These are phyloP conservation scores for Aphanomyces euteiches DNA, from an alignment of 352 stramenopile species.

Conservation along the genomic window DNA sequence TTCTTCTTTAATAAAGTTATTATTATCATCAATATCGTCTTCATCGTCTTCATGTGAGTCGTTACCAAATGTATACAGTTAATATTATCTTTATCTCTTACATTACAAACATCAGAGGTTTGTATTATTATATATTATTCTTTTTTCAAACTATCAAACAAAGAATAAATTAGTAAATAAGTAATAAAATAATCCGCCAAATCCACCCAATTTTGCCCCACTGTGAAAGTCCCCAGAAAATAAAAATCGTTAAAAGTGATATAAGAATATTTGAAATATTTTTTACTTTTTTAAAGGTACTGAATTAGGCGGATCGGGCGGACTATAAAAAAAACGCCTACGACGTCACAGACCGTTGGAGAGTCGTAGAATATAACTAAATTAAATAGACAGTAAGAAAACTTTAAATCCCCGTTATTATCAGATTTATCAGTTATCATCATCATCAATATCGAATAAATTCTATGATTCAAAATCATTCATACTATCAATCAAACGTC, in stretches of 20 bases:
- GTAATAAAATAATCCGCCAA: slow-evolving; percentile 5
- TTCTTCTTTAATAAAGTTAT: background rate
- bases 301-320: background rate
- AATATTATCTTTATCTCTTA: slow-evolving; percentile 9
- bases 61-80: slow-evolving; percentile 7
- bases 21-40: slow-evolving; percentile 2
- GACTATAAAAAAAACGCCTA: background rate
- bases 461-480: slow-evolving; percentile 3
- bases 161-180: background rate
- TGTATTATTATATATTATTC: slow-evolving; percentile 7
- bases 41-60: slow-evolving; percentile 1
- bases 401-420: slow-evolving; percentile 3
- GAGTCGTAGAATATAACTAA: slow-evolving; percentile 3
- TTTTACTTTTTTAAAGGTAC: background rate
- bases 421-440: background rate
- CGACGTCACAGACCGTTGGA: background rate
- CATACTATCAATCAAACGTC: background rate
- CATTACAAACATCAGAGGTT: slow-evolving; percentile 4
- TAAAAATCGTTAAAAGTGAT: background rate
- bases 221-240: background rate
- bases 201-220: slow-evolving; percentile 1
- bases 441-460: slow-evolving; percentile 5
- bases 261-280: background rate
- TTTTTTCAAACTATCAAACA: slow-evolving; percentile 6
- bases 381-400: slow-evolving; percentile 5